A percentile compares a stretch with the other conserved stretches of the same genome.
phyloP scores from a whole-genome alignment of 1,284 basidiomycete genomes.

The Rhodotorula glutinis region DNA sequence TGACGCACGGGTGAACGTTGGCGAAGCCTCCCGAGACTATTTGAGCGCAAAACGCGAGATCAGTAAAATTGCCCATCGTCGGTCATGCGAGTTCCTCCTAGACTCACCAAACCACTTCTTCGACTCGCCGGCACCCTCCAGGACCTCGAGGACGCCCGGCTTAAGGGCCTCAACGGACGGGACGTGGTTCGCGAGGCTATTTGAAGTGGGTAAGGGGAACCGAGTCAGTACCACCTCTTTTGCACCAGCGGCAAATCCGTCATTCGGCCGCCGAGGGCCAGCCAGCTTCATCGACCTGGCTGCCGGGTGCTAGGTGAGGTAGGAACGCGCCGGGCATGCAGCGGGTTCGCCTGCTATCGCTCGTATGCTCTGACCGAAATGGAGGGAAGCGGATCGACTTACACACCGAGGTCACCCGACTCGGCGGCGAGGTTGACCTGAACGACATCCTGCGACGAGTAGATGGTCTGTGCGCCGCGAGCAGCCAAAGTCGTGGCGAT shows the following conservation, averaged over 20 bases:
- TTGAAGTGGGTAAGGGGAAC: not conserved
- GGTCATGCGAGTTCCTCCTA: no score
- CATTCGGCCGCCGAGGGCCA: no score
- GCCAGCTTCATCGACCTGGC: no score
- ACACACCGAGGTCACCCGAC: conserved; percentile 95
- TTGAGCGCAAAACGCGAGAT: no score
- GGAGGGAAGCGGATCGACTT: conserved; percentile 4
- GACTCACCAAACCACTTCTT: conserved; percentile 94
- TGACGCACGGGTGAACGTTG: conserved; percentile 83
- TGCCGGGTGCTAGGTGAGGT: no score
- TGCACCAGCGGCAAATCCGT: not conserved
- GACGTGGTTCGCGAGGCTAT: conserved; percentile 82
- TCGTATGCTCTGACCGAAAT: no score
- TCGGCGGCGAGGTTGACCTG: conserved; percentile 91
- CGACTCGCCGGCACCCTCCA: conserved; percentile 67
- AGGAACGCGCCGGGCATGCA: no score
- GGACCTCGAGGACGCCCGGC: conserved; percentile 87
- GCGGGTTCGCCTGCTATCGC: no score
- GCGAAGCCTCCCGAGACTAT: conserved; percentile 95
- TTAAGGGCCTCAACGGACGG: conserved; percentile 87
- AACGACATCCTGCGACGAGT: conserved; percentile 77
- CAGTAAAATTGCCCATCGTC: no score
- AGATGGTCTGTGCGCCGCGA: conserved; percentile 64
- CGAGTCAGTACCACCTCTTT: not conserved
- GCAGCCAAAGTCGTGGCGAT: no score